Conservation (phyloP, 1,139 yeast species). For the Nakaseomyces glabratus region DNA sequence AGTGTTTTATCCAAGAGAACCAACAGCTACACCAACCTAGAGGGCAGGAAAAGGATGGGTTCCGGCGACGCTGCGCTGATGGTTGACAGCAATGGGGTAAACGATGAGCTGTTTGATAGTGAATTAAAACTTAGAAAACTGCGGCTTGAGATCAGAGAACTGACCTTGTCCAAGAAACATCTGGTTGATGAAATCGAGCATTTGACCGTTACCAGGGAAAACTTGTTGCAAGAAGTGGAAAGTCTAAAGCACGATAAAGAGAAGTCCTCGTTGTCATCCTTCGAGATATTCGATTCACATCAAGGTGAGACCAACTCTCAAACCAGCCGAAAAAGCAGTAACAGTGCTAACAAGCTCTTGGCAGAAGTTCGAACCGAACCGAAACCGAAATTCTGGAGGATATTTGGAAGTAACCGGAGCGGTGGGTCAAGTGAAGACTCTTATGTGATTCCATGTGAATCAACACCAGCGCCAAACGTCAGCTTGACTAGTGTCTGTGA, state of each 20-base stretch:
- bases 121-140: constrained; percentile 31
- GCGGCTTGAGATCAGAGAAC: constrained; percentile 30
- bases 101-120: constrained; percentile 8
- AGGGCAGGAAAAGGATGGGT: neutral
- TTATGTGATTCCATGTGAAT: neutral
- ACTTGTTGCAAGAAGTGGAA: constrained; percentile 31
- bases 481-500: constrained; percentile 21
- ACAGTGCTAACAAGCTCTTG: neutral
- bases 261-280: constrained; percentile 10
- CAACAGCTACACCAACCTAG: neutral
- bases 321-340: constrained; percentile 4
- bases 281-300: constrained; percentile 6
- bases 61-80: constrained; percentile 2
- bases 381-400: constrained; percentile 6
- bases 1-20: neutral
- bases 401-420: constrained; percentile 2
- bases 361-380: constrained; percentile 1
- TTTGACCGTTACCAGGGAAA: constrained; percentile 26
- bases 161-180: constrained; percentile 24
- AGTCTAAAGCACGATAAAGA: constrained; percentile 20
- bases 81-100: neutral
- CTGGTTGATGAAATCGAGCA: constrained; percentile 22
- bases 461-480: neutral
- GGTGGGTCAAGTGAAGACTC: neutral
- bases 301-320: neutral